Base-by-base conservation (phyloP, 495 filamentous ascomycete genomes). In the Xylaria bambusicola region DNA sequence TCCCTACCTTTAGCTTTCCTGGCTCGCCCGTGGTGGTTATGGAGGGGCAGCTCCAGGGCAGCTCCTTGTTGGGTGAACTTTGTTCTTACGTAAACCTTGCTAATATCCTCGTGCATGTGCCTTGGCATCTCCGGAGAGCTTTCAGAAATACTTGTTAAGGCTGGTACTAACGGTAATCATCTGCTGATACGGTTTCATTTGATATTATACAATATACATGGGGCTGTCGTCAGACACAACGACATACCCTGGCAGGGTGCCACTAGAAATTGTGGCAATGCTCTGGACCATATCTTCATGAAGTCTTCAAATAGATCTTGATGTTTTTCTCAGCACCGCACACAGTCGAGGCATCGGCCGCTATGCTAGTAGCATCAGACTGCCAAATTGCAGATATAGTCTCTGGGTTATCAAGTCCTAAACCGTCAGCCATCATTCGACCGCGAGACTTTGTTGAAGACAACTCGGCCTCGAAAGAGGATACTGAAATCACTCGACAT, bases 341-440 rank as follows among this genome's bases (percentile, higher is more conserved):
- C 27, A 24, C 6, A 18, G 12, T 5, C 12, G 29, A 38, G 18
- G 68, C 56, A 12, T 66, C 41, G 15, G 61, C 60, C 8, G 71
- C 64, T 44, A 71, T 3, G 36, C 13, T 15, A 38, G 36, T 6
- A 13, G 36, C 12, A 8, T 6, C 60, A 41, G 59, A 51, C n/a
- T 59, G 53, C 71, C 69, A 71, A 48, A 83, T 82, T 29, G 75
- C 75, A 4, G 66, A 67, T 20, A 76, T 69, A 3, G 63, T 66
- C 40, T 66, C 75, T 13, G 84, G 82, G 65, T 85, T 86, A 71
- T 88, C 88, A n/a, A 90, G 72, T 48, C 85, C 84, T 15, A 90
- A 77, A 55, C 87, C 88, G 2, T 51, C 48, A 7, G 83, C 84
- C 69, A 90, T 75, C 86, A 90, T 88, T 6, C 78, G 78, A 27